These are phyloP conservation scores for Carpinus viminea DNA, from an alignment of 306 rosid genomes.

Conservation along the genomic window DNA sequence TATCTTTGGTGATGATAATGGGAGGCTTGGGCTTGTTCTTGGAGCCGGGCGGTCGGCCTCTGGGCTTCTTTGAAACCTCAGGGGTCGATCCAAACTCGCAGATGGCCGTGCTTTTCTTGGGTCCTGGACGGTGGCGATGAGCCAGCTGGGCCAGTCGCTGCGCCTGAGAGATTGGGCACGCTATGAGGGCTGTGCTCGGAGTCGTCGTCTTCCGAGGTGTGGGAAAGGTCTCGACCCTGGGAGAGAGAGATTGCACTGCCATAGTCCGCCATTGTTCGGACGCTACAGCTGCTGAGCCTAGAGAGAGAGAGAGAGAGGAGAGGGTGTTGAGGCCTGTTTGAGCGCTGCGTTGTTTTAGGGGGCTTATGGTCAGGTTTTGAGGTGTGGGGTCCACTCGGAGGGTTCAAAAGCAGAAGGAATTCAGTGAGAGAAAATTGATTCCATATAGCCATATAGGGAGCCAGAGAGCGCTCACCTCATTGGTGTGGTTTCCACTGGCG, in stretches of 20 bases:
- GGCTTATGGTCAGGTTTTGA: slow-evolving; percentile 10
- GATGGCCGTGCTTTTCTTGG: not conserved
- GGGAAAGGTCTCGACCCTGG: slow-evolving; percentile 25
- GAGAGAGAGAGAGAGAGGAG: not conserved
- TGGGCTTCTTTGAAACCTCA: slow-evolving; percentile 30
- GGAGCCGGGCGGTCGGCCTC: slow-evolving; percentile 72
- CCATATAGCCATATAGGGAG: not conserved
- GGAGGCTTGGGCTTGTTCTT: slow-evolving; percentile 68
- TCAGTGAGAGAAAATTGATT: not conserved
- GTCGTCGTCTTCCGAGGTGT: slow-evolving; percentile 27
- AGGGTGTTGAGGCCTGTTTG: not conserved
- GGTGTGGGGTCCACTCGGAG: not conserved
- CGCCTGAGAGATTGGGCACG: slow-evolving; percentile 13
- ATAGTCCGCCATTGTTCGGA: slow-evolving; percentile 35
- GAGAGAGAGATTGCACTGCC: slow-evolving; percentile 25
- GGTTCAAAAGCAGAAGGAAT: not conserved
- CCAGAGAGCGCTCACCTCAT: not conserved
- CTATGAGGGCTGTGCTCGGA: slow-evolving; percentile 33
- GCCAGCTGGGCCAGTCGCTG: not conserved
- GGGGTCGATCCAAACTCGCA: not conserved
- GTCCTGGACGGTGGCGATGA: slow-evolving; percentile 25
- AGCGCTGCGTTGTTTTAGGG: not conserved
- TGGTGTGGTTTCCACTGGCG: too few species aligned
- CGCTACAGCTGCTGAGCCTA: not conserved
- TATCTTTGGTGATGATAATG: slow-evolving; percentile 32